These are phyloP conservation scores for Spirogloea muscicola DNA, from an alignment of 139 green algal species.

Conservation along the genomic window DNA sequence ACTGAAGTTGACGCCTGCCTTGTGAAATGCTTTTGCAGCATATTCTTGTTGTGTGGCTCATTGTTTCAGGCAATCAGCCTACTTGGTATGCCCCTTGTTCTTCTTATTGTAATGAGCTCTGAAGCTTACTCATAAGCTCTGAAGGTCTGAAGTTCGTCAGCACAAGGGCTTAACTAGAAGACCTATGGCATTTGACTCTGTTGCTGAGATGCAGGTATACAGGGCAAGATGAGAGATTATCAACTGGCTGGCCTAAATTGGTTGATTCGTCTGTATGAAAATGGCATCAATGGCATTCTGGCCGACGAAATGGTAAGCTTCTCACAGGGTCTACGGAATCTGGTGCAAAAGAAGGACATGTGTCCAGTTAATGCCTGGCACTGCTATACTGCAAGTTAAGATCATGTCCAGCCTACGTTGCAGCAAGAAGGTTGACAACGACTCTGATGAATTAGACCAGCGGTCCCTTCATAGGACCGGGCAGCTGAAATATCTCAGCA, in stretches of 20 bases:
- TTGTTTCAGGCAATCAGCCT: background rate
- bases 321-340: no score
- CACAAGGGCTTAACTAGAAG: no score
- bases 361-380: no score
- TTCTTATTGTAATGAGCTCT: no score
- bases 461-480: no score
- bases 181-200: no score
- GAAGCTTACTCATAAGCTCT: background rate
- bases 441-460: no score
- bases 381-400: no score
- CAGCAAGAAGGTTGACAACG: no score
- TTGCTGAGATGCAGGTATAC: constrained; percentile 78
- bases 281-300: constrained; percentile 98
- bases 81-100: background rate
- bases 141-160: background rate
- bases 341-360: no score
- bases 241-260: constrained; percentile 99
- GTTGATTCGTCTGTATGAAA: constrained; percentile 98
- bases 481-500: no score
- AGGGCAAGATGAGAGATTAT: constrained; percentile 92
- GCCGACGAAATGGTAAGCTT: constrained; percentile 92
- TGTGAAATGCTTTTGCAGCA: background rate
- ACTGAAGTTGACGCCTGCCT: background rate
- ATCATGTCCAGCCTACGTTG: no score
- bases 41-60: background rate